A percentile compares a stretch with the other conserved stretches of the same genome.
phyloP scores from a whole-genome alignment of 345 rosid genomes.

The Rubroshorea leprosula region DNA sequence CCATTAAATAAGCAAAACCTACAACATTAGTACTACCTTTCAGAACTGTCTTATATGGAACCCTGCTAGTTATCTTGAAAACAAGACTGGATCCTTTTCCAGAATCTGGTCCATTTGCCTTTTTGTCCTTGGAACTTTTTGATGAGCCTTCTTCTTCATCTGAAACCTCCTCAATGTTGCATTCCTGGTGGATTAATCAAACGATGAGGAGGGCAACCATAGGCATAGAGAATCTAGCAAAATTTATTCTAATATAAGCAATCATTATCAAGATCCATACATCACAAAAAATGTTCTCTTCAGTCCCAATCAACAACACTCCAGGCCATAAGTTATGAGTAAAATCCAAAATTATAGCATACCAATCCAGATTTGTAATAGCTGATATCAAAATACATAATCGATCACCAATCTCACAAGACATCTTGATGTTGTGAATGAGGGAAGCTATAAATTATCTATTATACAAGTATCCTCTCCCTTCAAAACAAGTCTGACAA shows the following conservation, averaged over 20 bases:
- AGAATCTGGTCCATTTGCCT: conserved; percentile 67
- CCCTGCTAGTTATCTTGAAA: conserved; percentile 82
- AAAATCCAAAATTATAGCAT: no score
- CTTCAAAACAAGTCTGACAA: no score
- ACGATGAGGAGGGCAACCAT: not conserved
- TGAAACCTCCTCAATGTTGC: conserved; percentile 67
- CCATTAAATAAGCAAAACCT: not conserved
- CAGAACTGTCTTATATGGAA: conserved; percentile 85
- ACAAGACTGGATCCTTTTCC: conserved; percentile 55
- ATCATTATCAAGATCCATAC: not conserved
- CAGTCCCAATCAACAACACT: no score
- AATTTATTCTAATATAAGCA: not conserved
- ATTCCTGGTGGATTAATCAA: conserved; percentile 48
- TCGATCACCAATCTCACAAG: no score
- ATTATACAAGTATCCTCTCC: no score
- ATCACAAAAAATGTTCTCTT: not conserved
- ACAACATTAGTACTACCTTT: conserved; percentile 50
- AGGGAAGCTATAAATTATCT: no score
- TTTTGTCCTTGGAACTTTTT: conserved; percentile 80
- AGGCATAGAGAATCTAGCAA: no score
- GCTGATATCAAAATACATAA: no score
- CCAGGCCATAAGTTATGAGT: no score
- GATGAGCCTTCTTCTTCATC: conserved; percentile 73
- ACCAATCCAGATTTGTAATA: no score
- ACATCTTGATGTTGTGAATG: no score